Evolutionary conservation across 495 filamentous ascomycete genomes (phyloP).

Genomic region (Aspergillus mulundensis): DNA sequence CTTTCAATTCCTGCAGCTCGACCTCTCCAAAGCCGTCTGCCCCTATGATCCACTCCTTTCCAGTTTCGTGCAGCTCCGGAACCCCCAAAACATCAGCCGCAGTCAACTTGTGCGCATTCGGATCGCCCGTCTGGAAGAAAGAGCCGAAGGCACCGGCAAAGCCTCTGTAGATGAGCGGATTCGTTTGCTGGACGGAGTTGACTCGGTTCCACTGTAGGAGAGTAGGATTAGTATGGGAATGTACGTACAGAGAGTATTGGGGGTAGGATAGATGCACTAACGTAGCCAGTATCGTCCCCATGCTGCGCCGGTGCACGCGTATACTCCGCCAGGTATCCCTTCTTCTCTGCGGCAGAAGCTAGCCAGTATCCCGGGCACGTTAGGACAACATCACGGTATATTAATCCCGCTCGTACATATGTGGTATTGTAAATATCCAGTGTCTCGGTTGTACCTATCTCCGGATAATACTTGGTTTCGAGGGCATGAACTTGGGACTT

Average conservation of each 20-base stretch:
- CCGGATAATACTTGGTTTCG: constrained; percentile 43
- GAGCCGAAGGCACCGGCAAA: constrained; percentile 57
- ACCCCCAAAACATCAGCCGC: constrained; percentile 39
- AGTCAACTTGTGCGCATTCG: constrained; percentile 56
- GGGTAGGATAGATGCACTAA: constrained; percentile 22
- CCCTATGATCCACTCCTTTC: constrained; percentile 49
- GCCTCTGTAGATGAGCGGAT: constrained; percentile 52
- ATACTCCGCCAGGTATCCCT: constrained; percentile 55
- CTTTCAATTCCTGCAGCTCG: constrained; percentile 32
- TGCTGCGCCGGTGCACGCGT: constrained; percentile 56
- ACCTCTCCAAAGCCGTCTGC: constrained; percentile 39
- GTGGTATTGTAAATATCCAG: constrained; percentile 42
- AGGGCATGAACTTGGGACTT: constrained; percentile 31
- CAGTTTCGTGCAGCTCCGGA: constrained; percentile 33
- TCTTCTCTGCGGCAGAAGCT: constrained; percentile 37
- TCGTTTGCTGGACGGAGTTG: constrained; percentile 48
- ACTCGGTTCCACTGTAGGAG: constrained; percentile 50
- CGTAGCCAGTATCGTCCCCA: constrained; percentile 55
- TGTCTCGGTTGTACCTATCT: constrained; percentile 38
- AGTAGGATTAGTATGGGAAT: neutral
- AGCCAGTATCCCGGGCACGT: constrained; percentile 59
- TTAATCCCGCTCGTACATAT: constrained; percentile 46
- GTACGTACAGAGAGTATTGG: neutral
- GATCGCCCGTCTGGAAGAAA: constrained; percentile 57
- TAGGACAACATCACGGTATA: constrained; percentile 57